These are phyloP conservation scores for Barnettozyma sucrosica DNA, from an alignment of 805 yeast species.

Conservation along the genomic window DNA sequence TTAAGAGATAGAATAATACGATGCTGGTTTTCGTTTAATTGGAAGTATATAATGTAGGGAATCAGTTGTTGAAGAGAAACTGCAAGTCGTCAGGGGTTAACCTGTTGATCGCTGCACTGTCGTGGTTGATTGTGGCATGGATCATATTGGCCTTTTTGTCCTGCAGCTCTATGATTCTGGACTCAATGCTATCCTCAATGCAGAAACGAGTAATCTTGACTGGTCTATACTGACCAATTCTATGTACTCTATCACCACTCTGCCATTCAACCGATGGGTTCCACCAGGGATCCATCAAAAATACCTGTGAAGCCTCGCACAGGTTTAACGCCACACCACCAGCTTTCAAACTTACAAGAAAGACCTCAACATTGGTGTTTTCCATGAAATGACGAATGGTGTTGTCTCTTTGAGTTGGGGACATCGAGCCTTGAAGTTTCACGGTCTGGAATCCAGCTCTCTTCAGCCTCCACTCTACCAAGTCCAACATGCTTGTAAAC, in stretches of 20 bases:
- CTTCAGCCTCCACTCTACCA: slow-evolving; percentile 91
- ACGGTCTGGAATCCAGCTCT: slow-evolving; percentile 95
- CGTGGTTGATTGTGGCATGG: slow-evolving; percentile 90
- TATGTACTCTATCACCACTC: slow-evolving; percentile 94
- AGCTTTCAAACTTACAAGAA: slow-evolving; percentile 90
- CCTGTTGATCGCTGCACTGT: slow-evolving; percentile 82
- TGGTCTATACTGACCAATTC: slow-evolving; percentile 95
- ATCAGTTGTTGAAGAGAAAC: slow-evolving; percentile 77
- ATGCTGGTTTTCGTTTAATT: not conserved
- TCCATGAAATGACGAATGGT: slow-evolving; percentile 91
- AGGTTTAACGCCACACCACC: slow-evolving; percentile 98
- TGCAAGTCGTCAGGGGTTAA: slow-evolving; percentile 93
- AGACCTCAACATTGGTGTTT: slow-evolving; percentile 86
- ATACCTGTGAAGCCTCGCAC: slow-evolving; percentile 96
- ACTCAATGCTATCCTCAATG: slow-evolving; percentile 94
- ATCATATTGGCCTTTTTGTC: slow-evolving; percentile 98
- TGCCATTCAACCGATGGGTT: slow-evolving; percentile 98
- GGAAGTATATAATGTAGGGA: not conserved
- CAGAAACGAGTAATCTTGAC: slow-evolving; percentile 88
- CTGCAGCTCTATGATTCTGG: slow-evolving; percentile 90
- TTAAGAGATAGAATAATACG: not conserved
- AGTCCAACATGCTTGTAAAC: slow-evolving; percentile 92
- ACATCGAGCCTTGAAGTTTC: slow-evolving; percentile 93
- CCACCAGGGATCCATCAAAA: slow-evolving; percentile 98
- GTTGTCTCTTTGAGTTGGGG: slow-evolving; percentile 90